Percentiles rank a stretch among this genome's conserved stretches.
Conservation (phyloP, 2,329 filamentous ascomycete genomes). For the Elsinoe arachidis region DNA sequence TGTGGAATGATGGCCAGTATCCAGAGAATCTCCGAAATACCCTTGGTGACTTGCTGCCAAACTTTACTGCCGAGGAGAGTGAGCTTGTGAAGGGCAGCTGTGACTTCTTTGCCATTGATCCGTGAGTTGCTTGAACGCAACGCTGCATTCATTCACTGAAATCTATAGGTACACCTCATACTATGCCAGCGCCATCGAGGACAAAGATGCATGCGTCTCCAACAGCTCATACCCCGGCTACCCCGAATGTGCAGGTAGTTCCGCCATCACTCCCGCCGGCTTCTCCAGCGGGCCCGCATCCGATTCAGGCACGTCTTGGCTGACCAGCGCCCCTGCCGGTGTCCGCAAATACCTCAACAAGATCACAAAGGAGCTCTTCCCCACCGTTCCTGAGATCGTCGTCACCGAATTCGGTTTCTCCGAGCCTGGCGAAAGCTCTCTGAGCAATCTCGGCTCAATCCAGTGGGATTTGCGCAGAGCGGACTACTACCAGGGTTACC, state of each 20-base stretch:
- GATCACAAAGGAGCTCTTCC: slow-evolving; percentile 34
- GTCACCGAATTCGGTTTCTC: slow-evolving; percentile 31
- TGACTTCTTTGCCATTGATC: slow-evolving; percentile 30
- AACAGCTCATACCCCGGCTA: slow-evolving; percentile 34
- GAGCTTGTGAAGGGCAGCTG: slow-evolving; percentile 24
- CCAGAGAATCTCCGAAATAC: slow-evolving; percentile 31
- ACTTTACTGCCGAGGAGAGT: slow-evolving; percentile 28
- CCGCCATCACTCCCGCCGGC: slow-evolving; percentile 28
- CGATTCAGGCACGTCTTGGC: slow-evolving; percentile 27
- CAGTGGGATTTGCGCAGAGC: slow-evolving; percentile 24
- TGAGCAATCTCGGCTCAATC: slow-evolving; percentile 23
- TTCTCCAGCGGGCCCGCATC: slow-evolving; percentile 38
- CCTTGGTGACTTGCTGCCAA: slow-evolving; percentile 25
- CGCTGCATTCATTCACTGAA: background rate
- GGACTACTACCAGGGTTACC: slow-evolving; percentile 27
- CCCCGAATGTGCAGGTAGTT: slow-evolving; percentile 34
- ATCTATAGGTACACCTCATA: slow-evolving; percentile 23
- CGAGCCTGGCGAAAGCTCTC: slow-evolving; percentile 26
- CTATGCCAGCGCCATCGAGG: slow-evolving; percentile 21
- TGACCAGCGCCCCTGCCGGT: slow-evolving; percentile 29
- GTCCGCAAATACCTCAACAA: slow-evolving; percentile 28
- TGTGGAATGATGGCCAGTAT: slow-evolving; percentile 38
- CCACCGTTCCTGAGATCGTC: slow-evolving; percentile 33
- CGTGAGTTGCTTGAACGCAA: slow-evolving; percentile 11
- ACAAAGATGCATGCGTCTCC: slow-evolving; percentile 30